Evolutionary conservation across 345 rosid species (phyloP), one percentile per base, ranked within the genome.

Genomic region (Aquilaria yunnanensis): DNA sequence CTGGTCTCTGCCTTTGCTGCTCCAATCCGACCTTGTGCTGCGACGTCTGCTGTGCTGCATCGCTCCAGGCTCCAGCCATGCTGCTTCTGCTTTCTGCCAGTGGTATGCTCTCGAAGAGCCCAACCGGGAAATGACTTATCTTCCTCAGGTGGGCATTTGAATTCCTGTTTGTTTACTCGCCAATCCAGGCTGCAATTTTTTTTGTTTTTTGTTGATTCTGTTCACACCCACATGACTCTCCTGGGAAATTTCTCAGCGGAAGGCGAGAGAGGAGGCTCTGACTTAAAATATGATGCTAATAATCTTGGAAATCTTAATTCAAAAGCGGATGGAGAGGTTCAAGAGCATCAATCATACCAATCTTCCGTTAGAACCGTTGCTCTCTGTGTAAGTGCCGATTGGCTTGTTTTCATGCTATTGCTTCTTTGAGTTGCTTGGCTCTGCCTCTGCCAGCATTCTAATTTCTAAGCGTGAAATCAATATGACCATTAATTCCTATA

Each of bases 351-450:
- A 61, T 56, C 69, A 50, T 71, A 61, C 71, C 63, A 62, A 54
- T 82, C 94, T 1, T 84, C 98, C 32, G 43, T 85, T 65, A 82
- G 68, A 75, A 86, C 96, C 41, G 92, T 88, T 78, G 96, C 88
- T 68, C 75, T 82, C 37, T 90, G 97, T 64, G 98, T 90, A 69
- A 75, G 96, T 83, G 54, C 70, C 56, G 58, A 4, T 51, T 54
- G 34, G 57, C 51, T 60, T 61, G 46, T 47, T 47, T 34, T 56
- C 46, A 10, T 70, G 23, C 61, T 47, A 31, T 14, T 12, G 45
- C 9, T 12, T 68, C 29, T 32, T 56, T 68, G 52, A 51, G 33
- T 68, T 11, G 57, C 13, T 43, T 65, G 30, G 12, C 66, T 10
- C 16, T 16, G 16, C 16, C 16, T 16, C 2, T 34, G 47, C 62